Base-by-base conservation (phyloP, 257 asterid species). In the Primulina tabacum region DNA sequence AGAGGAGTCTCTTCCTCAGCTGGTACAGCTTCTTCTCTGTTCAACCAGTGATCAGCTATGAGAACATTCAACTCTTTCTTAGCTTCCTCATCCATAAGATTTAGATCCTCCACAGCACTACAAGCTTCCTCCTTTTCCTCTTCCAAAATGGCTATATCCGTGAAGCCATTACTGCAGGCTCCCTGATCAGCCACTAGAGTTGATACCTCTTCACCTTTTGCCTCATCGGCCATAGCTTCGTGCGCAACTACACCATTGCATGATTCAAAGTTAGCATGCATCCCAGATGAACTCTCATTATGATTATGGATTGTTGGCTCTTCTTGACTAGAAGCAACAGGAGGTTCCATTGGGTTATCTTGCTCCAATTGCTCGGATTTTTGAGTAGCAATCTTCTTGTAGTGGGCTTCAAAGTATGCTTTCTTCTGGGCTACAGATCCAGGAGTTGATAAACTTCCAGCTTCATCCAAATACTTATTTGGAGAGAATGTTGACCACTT, bases 351-450 rank as follows among this genome's bases (percentile, higher is more conserved):
- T 20, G 60, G 53, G 72, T 80, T 75, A 59, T 92, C 97, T 75
- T 76, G 30, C 4, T 28, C 30, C 1, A 28, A 28, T 28, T 28
- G 90, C 77, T 90, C 92, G 5, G 87, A 84, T 80, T 90, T 90
- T 79, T 47, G 71, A 67, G 98, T 97, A 73, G 97, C 96, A 72
- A 92, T 83, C 76, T 77, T 88, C 82, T 87, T 92, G 80, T 92
- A 92, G 62, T 92, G 98, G 37, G 97, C 97, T 87, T 92, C 98
- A 69, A 92, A 92, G 68, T 92, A 92, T 0, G 98, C 98, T 83
- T 88, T 90, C 79, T 92, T 90, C 73, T 90, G 95, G 8, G 95
- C 96, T 60, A 93, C 98, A 40, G 98, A 88, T 77, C 98, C 97
- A 6, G 97, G 98, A 4, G 93, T 87, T 0, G 97, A 88, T 74